Base-by-base conservation (phyloP, 2,329 filamentous ascomycete species). In the Anisogramma anomala region DNA sequence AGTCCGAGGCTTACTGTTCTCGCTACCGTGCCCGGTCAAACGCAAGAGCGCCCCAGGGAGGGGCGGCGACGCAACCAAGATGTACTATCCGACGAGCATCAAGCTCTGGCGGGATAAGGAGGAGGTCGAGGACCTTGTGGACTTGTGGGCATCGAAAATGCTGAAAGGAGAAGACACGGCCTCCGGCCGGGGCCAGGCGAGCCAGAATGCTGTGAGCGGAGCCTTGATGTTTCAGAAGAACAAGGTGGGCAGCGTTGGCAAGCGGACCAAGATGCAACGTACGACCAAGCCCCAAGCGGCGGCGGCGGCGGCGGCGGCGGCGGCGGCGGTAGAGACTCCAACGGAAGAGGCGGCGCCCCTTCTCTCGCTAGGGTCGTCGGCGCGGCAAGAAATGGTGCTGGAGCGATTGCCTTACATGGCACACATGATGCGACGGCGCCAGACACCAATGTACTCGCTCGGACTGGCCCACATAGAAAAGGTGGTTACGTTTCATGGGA, bases 11-110 rank as follows among this genome's bases (percentile, higher is more conserved):
- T 63, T 96, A 36, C 62, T 95, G 0, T 94, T 94, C 57, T 80
- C 79, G 8, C 70, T 98, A 2, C 91, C 91, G 2, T 75, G 75
- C 51, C 89, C 89, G 0, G 91, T 98, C 8, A 89, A 84, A 57
- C 72, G 79, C n/a, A 71, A 69, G 68, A 58, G 66, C 52, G 46
- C 50, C 7, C 50, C 52, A 53, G 58, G 68, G 46, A 55, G 62
- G 49, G 59, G 67, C 35, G 60, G 64, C 2, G 84, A 87, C 53
- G 74, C 82, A 0, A 81, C 79, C 63, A 88, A 84, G 55, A 94
- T 98, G 84, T 93, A 88, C 51, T 98, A 91, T 54, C 91, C 91
- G 0, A 79, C 79, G 0, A 86, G 82, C 41, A 65, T 94, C 31
- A 86, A 86, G 51, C 61, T 95, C 9, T 94, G 88, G 86, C 74